phyloP scores from a whole-genome alignment of 164 flowering plant genomes.

The Stephania japonica region DNA sequence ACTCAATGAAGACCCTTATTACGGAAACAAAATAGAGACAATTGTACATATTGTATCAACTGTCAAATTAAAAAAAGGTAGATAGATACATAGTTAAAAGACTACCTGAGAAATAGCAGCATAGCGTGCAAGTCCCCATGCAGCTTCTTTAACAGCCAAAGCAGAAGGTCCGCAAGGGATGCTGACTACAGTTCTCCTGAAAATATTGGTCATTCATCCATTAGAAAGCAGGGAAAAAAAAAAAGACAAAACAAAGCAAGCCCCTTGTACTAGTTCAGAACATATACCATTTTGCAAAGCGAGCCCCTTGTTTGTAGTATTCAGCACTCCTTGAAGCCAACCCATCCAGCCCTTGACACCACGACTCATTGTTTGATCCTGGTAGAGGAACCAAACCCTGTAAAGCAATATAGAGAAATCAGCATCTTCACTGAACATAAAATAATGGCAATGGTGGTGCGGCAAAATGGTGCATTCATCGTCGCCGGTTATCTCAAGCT shows the following conservation, averaged over 20 bases:
- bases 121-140: conserved; percentile 97
- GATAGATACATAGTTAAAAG: background rate
- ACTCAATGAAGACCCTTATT: background rate
- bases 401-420: background rate
- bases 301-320: conserved; percentile 91
- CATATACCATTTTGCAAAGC: conserved; percentile 79
- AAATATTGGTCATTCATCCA: background rate
- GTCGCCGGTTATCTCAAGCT: no score
- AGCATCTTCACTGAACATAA: background rate
- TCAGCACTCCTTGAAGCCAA: conserved; percentile 85
- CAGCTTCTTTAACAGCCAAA: conserved; percentile 90
- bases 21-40: background rate
- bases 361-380: conserved; percentile 84
- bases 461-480: background rate
- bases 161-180: conserved; percentile 93
- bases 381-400: conserved; percentile 88
- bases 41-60: background rate
- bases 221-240: background rate
- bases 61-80: background rate
- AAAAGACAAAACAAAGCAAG: no score
- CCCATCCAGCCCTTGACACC: conserved; percentile 96
- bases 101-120: conserved; percentile 89
- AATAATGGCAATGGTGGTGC: background rate
- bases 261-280: conserved; percentile 3
- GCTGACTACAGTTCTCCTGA: conserved; percentile 85